These are phyloP conservation scores for Echria macrotheca DNA, from an alignment of 495 filamentous ascomycete genomes.

Conservation along the genomic window DNA sequence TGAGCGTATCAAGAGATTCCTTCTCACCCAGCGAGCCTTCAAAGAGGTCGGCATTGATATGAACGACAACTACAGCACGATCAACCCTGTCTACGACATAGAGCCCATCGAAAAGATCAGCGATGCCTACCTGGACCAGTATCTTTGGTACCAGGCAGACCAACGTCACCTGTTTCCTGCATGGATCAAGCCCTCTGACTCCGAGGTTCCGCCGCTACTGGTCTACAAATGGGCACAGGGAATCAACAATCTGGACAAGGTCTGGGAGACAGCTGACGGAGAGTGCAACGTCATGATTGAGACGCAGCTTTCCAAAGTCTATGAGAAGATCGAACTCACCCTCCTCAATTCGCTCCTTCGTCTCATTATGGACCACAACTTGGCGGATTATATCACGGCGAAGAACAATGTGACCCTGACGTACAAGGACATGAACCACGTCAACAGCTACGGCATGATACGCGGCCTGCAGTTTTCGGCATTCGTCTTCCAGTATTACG, in stretches of 20 bases:
- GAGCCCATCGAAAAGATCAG: conserved; percentile 99
- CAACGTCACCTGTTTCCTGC: conserved; percentile 96
- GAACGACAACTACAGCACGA: conserved; percentile 99
- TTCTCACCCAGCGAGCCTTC: conserved; percentile 95
- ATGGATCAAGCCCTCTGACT: conserved; percentile 99
- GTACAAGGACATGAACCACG: conserved; percentile 99
- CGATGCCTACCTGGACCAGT: conserved; percentile 97
- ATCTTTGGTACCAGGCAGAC: conserved; percentile 98
- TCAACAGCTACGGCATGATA: conserved; percentile 97
- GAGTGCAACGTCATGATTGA: conserved; percentile 99
- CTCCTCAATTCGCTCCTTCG: conserved; percentile 87
- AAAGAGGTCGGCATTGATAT: conserved; percentile 99
- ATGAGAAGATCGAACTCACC: conserved; percentile 98
- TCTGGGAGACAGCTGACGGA: conserved; percentile 92
- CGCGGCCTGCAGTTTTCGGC: conserved; percentile 95
- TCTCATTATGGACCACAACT: conserved; percentile 98
- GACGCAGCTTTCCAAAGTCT: conserved; percentile 96
- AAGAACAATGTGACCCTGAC: conserved; percentile 99
- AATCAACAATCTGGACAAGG: conserved; percentile 97
- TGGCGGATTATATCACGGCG: conserved; percentile 97
- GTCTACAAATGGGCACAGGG: conserved; percentile 99
- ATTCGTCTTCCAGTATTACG: conserved; percentile 99
- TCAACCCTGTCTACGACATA: conserved; percentile 98
- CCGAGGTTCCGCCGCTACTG: conserved; percentile 93
- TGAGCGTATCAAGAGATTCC: conserved; percentile 94